Evolutionary conservation across 2,329 filamentous ascomycete species (phyloP).

Genomic region (Apiospora rasikravindrae): DNA sequence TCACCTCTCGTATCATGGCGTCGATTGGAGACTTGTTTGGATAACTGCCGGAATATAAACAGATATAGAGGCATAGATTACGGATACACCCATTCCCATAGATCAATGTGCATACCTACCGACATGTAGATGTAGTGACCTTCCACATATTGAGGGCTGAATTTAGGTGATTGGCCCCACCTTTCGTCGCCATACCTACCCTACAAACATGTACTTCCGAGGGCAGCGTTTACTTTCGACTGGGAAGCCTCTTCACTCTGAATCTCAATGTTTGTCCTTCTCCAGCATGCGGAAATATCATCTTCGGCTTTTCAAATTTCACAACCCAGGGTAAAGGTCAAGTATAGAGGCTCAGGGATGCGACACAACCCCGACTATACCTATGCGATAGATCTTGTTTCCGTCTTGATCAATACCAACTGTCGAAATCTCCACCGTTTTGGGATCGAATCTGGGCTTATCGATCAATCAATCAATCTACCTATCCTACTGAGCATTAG

Average conservation of each 20-base stretch:
- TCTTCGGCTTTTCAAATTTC: too few species aligned
- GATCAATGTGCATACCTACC: neutral
- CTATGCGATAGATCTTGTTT: neutral
- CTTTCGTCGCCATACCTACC: neutral
- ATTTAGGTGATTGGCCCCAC: neutral
- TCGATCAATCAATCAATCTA: neutral
- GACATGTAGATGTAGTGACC: neutral
- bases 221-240: neutral
- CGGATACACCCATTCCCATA: neutral
- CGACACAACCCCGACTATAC: neutral
- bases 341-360: neutral
- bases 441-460: neutral
- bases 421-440: neutral
- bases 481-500: neutral
- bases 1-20: neutral
- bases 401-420: neutral
- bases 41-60: too few species aligned
- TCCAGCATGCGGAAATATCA: neutral
- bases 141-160: slow-evolving; percentile 1
- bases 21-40: neutral
- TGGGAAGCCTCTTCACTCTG: neutral
- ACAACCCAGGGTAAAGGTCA: neutral
- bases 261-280: neutral
- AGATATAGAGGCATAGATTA: neutral
- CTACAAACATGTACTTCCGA: neutral